Evolutionary conservation across 2,329 filamentous ascomycete genomes (phyloP).

Genomic region (Cercospora janseana): DNA sequence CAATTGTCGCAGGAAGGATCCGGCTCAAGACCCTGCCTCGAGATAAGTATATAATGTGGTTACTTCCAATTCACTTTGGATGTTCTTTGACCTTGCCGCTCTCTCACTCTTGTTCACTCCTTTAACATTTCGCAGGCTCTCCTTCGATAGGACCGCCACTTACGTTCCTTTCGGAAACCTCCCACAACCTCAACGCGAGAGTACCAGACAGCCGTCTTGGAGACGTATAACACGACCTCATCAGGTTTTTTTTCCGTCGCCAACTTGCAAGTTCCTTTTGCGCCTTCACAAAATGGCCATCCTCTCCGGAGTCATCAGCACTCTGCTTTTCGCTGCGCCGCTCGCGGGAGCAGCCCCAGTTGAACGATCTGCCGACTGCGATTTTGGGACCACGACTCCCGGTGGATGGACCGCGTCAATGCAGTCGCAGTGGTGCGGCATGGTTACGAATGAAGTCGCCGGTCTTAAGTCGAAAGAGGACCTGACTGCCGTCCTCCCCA

Average conservation of each 20-base stretch:
- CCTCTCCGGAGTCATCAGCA: slow-evolving; percentile 6
- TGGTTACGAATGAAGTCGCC: slow-evolving; percentile 18
- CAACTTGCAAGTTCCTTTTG: neutral
- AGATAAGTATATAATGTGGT: slow-evolving; percentile 5
- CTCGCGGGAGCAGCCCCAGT: slow-evolving; percentile 11
- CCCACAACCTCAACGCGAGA: neutral
- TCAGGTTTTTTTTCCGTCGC: neutral
- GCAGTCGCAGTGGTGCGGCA: slow-evolving; percentile 18
- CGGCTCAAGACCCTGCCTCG: neutral
- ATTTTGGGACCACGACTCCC: slow-evolving; percentile 10
- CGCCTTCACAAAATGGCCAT: slow-evolving; percentile 6
- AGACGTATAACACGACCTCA: neutral
- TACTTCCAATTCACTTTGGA: neutral
- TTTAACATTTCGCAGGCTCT: neutral
- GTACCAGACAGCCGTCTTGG: neutral
- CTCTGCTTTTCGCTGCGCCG: slow-evolving; percentile 3
- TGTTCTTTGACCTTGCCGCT: neutral
- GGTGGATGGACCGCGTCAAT: slow-evolving; percentile 9
- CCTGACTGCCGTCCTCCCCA: neutral
- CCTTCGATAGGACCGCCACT: slow-evolving; percentile 9
- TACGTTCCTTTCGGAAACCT: slow-evolving; percentile 5
- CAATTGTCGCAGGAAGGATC: slow-evolving; percentile 2
- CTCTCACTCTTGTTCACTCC: slow-evolving; percentile 1
- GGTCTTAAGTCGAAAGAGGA: slow-evolving; percentile 8
- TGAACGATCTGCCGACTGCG: slow-evolving; percentile 5